Conservation (phyloP, 768 basidiomycete species). For the Suillus subalutaceus region DNA sequence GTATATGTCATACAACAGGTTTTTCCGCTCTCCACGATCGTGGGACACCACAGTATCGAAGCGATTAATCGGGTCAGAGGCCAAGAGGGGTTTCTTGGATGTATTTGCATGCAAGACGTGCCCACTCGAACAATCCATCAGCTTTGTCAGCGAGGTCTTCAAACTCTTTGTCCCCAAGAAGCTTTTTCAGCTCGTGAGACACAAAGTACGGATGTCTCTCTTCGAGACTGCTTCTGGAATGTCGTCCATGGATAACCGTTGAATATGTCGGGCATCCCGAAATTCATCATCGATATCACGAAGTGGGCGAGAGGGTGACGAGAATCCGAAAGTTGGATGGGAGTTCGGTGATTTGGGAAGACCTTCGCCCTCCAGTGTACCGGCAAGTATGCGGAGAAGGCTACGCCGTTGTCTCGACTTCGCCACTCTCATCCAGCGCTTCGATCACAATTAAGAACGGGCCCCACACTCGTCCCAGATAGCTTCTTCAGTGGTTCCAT, state of each 20-base stretch:
- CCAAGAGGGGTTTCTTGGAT: not conserved
- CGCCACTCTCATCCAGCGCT: constrained; percentile 22
- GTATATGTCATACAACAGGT: not conserved
- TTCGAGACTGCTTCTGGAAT: not conserved
- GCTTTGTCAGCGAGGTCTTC: not conserved
- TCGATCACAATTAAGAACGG: constrained; percentile 30
- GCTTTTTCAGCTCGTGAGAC: not conserved
- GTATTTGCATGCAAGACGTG: constrained; percentile 11
- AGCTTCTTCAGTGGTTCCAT: constrained; percentile 15
- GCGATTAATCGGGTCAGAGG: not conserved
- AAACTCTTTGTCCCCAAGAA: not conserved
- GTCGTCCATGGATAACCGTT: not conserved
- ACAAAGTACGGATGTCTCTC: not conserved
- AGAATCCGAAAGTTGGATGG: constrained; percentile 13
- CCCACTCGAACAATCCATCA: constrained; percentile 14
- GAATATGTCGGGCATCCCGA: not conserved
- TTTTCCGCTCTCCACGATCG: not conserved
- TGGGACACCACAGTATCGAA: not conserved
- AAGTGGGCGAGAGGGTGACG: constrained; percentile 16
- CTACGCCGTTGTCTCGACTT: constrained; percentile 11
- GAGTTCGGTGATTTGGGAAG: constrained; percentile 1
- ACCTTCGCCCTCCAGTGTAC: not conserved
- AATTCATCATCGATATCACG: not conserved
- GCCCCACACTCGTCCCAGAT: constrained; percentile 12
- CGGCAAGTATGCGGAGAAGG: constrained; percentile 24